Evolutionary conservation across 1,139 yeast species (phyloP), one percentile per base, ranked within the genome.

Genomic region (Suhomyces choctaworum): DNA sequence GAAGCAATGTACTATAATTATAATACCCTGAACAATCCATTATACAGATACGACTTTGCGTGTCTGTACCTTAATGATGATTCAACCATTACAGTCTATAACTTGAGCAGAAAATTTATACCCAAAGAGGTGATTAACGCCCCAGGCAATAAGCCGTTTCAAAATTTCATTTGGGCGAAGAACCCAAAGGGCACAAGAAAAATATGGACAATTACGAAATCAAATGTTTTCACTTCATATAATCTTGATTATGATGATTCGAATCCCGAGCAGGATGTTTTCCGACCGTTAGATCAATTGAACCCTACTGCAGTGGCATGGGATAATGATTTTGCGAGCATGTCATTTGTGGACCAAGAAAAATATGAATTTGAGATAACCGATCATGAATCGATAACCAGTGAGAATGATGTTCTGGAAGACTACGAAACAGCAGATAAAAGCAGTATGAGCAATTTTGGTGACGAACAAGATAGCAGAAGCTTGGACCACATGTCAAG

Each of bases 61-160:
- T 76, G 86, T 32, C 82, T 84, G 55, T 85, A 82, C 40, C 65
- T 86, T 47, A 83, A 82, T 39, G 90, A 84, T 48, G 96, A 87
- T 51, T 76, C 87, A 8, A 73, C 80, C 13, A 73, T 88, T 5
- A 79, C 84, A 26, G 72, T 88, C 2, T 92, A 88, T 76, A 80
- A 82, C 34, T 66, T 90, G 31, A 72, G 74, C 28, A 66, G 97
- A 41, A 86, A 82, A 46, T 82, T 75, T 52, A 76, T 90, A 10
- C 96, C 98, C 0, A 72, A 75, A 34, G 79, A 82, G 50, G 71
- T 81, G 4, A 64, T 87, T 23, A 80, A 77, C 68, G 68, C 75
- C 16, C 66, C 71, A 25, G 75, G 78, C 2, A 64, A 66, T 27
- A 68, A 68, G 32, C 67, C 71, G 1, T 60, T 68, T 34, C 73